Conservation (phyloP, 208 protist species). For the Trypanosoma mega region DNA sequence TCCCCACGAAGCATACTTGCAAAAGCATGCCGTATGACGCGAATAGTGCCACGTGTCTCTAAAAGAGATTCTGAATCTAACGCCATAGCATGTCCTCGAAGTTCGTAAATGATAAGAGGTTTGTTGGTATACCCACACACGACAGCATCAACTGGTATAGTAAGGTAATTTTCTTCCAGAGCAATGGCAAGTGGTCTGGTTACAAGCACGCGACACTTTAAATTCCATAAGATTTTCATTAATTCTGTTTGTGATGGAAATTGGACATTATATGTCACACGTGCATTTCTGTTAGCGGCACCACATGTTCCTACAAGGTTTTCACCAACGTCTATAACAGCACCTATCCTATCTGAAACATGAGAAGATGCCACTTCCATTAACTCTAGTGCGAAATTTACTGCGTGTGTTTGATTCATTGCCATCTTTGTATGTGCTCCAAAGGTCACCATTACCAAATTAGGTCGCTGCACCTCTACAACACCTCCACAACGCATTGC, state of each 20-base stretch:
- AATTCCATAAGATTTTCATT: slow-evolving; percentile 36
- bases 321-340: slow-evolving; percentile 58
- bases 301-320: slow-evolving; percentile 72
- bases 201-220: slow-evolving; percentile 46
- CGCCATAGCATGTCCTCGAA: slow-evolving; percentile 33
- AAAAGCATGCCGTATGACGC: slow-evolving; percentile 39
- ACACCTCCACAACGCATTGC: slow-evolving; percentile 54
- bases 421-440: slow-evolving; percentile 48
- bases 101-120: slow-evolving; percentile 42
- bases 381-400: slow-evolving; percentile 48
- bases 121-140: slow-evolving; percentile 18
- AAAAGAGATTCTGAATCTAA: slow-evolving; percentile 14
- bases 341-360: slow-evolving; percentile 30
- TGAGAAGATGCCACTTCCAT: slow-evolving; percentile 20
- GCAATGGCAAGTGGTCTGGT: slow-evolving; percentile 46
- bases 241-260: slow-evolving; percentile 31
- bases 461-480: slow-evolving; percentile 50
- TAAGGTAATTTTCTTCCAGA: slow-evolving; percentile 43
- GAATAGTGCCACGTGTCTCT: slow-evolving; percentile 26
- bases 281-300: slow-evolving; percentile 32
- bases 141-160: slow-evolving; percentile 54
- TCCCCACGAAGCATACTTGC: slow-evolving; percentile 47
- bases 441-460: slow-evolving; percentile 48
- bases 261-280: slow-evolving; percentile 37
- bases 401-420: slow-evolving; percentile 58